phyloP scores from a whole-genome alignment of 1,284 basidiomycete species.

The Exobasidium cylindrosporum region DNA sequence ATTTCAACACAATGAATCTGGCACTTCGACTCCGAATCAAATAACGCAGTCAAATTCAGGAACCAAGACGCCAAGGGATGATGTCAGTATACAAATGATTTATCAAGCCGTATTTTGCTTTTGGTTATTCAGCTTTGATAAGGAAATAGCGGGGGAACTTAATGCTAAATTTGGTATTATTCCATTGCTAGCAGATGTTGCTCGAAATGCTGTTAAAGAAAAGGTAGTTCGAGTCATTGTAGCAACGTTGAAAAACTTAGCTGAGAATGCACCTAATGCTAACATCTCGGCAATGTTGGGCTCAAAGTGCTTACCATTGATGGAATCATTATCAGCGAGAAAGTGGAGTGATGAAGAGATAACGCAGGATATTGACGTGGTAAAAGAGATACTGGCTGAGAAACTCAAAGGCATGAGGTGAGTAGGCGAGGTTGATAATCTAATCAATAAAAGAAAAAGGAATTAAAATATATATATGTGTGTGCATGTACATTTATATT shows the following conservation, averaged over 20 bases:
- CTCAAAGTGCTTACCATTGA: conserved; percentile 77
- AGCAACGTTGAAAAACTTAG: conserved; percentile 83
- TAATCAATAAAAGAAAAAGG: not conserved
- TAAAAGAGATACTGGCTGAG: conserved; percentile 74
- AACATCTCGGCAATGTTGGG: conserved; percentile 93
- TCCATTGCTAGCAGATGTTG: conserved; percentile 78
- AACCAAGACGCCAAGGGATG: not conserved
- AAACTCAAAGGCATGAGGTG: conserved; percentile 75
- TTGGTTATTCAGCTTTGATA: conserved; percentile 90
- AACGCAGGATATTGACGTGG: conserved; percentile 80
- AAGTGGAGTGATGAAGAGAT: conserved; percentile 91
- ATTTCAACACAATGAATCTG: not conserved
- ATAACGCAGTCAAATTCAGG: not conserved
- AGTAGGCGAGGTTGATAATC: not conserved
- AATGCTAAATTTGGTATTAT: conserved; percentile 89
- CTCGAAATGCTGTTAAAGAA: conserved; percentile 89
- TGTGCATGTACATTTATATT: conserved; percentile 1
- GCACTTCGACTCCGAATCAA: not conserved
- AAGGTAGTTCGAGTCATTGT: conserved; percentile 94
- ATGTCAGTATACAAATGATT: conserved; percentile 80
- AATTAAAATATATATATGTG: too few species aligned
- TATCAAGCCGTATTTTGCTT: conserved; percentile 89
- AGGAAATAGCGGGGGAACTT: conserved; percentile 75
- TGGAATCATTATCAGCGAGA: conserved; percentile 74
- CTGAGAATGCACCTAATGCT: conserved; percentile 72